phyloP scores from a whole-genome alignment of 768 basidiomycete genomes.

The Grammothele lineata region DNA sequence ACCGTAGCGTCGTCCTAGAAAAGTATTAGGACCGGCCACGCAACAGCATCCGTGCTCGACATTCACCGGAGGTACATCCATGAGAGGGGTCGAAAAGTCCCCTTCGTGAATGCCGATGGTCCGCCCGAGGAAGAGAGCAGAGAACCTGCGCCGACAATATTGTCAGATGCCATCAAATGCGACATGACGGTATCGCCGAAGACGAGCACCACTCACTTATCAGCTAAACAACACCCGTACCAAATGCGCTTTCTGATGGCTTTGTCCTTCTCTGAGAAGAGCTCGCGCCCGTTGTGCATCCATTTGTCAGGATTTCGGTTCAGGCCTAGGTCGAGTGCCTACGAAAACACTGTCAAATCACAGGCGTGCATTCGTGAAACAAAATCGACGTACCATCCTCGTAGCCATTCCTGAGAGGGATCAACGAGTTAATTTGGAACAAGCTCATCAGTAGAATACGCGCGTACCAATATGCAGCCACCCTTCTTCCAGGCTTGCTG shows the following conservation, averaged over 20 bases:
- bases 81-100: conserved; percentile 67
- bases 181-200: too few species aligned
- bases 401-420: conserved; percentile 48
- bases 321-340: conserved; percentile 79
- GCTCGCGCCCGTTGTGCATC: conserved; percentile 52
- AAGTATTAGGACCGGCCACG: too few species aligned
- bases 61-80: conserved; percentile 47
- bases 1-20: conserved; percentile 54
- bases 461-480: conserved; percentile 76
- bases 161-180: too few species aligned
- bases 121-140: conserved; percentile 41
- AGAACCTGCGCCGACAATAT: conserved; percentile 69
- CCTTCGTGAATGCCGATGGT: conserved; percentile 63
- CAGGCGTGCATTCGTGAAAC: neutral
- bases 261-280: conserved; percentile 60
- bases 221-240: conserved; percentile 74
- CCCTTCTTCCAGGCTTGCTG: conserved; percentile 70
- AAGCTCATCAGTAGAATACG: too few species aligned
- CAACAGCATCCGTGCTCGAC: too few species aligned
- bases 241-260: conserved; percentile 72
- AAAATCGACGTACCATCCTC: conserved; percentile 50
- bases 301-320: conserved; percentile 76
- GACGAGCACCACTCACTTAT: conserved; percentile 50
- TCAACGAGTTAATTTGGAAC: too few species aligned
- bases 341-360: neutral